These are phyloP conservation scores for Fermentozyma sake DNA, from an alignment of 1,139 yeast genomes.

Conservation along the genomic window DNA sequence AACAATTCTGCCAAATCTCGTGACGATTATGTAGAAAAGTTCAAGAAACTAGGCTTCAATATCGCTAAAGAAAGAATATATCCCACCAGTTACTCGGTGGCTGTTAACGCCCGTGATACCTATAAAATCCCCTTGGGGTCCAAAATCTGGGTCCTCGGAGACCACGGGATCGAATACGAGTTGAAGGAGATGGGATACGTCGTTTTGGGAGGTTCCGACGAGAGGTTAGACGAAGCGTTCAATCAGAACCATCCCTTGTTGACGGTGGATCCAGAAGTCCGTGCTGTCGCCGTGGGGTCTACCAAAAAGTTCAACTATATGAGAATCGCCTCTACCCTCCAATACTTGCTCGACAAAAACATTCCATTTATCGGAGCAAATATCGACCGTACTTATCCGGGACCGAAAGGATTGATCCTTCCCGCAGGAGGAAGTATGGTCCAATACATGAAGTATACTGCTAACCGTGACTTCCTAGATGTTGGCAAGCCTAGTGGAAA, in stretches of 20 bases:
- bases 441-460: conserved; percentile 33
- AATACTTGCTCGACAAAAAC: conserved; percentile 30
- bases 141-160: conserved; percentile 86
- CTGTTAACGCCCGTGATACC: conserved; percentile 18
- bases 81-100: conserved; percentile 40
- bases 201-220: conserved; percentile 70
- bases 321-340: conserved; percentile 36
- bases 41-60: conserved; percentile 28
- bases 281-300: conserved; percentile 40
- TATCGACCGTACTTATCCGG: conserved; percentile 40
- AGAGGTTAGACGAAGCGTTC: conserved; percentile 24
- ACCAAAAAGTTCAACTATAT: conserved; percentile 36
- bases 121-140: conserved; percentile 21
- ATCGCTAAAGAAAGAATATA: conserved; percentile 27
- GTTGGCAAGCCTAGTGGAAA: conserved; percentile 38
- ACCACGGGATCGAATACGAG: conserved; percentile 74
- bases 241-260: conserved; percentile 45
- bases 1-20: conserved; percentile 40
- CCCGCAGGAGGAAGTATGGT: conserved; percentile 45
- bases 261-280: conserved; percentile 34
- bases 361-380: conserved; percentile 39
- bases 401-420: conserved; percentile 31
- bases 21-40: conserved; percentile 27
- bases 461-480: conserved; percentile 28
- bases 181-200: conserved; percentile 61